These are phyloP conservation scores for Thielaviopsis cerberus DNA, from an alignment of 2,329 filamentous ascomycete species.

Conservation along the genomic window DNA sequence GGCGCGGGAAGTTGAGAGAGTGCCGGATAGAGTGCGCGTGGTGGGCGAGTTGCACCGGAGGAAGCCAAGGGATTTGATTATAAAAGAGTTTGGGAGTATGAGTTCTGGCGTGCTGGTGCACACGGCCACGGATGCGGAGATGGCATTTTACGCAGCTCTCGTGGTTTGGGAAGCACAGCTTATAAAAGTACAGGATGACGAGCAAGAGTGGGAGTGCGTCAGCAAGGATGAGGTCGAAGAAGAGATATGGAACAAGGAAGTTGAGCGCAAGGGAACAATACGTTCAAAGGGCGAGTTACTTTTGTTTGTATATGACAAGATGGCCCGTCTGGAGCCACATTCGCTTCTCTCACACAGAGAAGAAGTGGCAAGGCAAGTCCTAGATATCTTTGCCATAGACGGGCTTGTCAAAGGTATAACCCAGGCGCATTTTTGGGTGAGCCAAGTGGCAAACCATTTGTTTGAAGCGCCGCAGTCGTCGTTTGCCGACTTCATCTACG, in stretches of 20 bases:
- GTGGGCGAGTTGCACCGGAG: neutral
- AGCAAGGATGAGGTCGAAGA: neutral
- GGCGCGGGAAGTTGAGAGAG: neutral
- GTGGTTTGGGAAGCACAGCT: neutral
- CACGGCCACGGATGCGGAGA: neutral
- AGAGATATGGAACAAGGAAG: neutral
- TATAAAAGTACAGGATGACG: neutral
- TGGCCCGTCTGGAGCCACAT: neutral
- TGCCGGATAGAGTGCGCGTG: neutral
- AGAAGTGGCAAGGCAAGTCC: neutral
- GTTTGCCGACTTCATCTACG: neutral
- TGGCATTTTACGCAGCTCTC: neutral
- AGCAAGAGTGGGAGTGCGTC: neutral
- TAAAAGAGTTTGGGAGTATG: neutral
- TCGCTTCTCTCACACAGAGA: neutral
- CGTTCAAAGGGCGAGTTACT: neutral
- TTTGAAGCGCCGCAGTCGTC: neutral
- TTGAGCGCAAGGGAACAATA: too few species aligned
- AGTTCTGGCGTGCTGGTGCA: neutral
- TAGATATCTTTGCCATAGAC: neutral
- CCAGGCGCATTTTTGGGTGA: neutral
- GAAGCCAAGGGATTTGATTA: neutral
- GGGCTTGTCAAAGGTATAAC: neutral
- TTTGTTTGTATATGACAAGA: neutral
- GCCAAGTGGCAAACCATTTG: neutral